These are phyloP conservation scores for Guyanaporus albipodus DNA, from an alignment of 768 basidiomycete genomes.

Conservation along the genomic window DNA sequence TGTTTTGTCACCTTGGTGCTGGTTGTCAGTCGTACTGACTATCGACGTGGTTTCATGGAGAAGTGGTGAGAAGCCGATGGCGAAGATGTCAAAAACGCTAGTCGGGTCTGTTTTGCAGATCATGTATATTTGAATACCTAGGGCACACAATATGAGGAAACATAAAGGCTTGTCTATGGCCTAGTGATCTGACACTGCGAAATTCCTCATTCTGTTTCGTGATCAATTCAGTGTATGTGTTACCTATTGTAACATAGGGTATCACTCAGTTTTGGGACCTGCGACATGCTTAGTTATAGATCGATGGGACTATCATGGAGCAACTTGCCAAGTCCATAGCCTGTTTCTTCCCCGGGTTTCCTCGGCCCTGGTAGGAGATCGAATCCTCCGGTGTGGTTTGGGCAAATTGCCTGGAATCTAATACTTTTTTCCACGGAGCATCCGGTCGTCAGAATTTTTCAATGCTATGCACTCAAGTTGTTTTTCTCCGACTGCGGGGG, in stretches of 20 bases:
- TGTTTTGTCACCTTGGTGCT: slow-evolving; percentile 17
- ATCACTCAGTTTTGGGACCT: too few relatives aligned
- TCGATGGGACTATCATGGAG: slow-evolving; percentile 10
- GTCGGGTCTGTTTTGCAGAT: slow-evolving; percentile 15
- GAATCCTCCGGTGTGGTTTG: slow-evolving; percentile 22
- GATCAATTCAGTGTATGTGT: slow-evolving; percentile 2
- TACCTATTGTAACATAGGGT: slow-evolving; percentile 5
- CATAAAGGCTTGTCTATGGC: slow-evolving; percentile 10
- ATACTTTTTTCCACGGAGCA: slow-evolving; percentile 11
- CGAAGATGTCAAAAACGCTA: slow-evolving; percentile 1
- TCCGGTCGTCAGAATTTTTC: background rate
- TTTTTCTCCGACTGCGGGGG: slow-evolving; percentile 26
- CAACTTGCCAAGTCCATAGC: slow-evolving; percentile 15
- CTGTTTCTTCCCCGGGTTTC: slow-evolving; percentile 16
- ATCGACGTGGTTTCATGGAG: slow-evolving; percentile 16
- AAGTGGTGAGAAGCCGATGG: slow-evolving; percentile 20
- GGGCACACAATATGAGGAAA: slow-evolving; percentile 15
- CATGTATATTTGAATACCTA: slow-evolving; percentile 17
- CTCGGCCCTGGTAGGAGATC: slow-evolving; percentile 14
- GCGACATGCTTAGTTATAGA: too few relatives aligned
- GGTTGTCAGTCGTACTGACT: slow-evolving; percentile 12
- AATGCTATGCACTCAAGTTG: slow-evolving; percentile 24
- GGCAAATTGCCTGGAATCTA: slow-evolving; percentile 13
- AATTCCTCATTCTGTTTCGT: background rate
- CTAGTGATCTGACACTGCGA: slow-evolving; percentile 14